Base-by-base conservation (phyloP, 306 rosid species). In the Elaeagnus macrophylla region DNA sequence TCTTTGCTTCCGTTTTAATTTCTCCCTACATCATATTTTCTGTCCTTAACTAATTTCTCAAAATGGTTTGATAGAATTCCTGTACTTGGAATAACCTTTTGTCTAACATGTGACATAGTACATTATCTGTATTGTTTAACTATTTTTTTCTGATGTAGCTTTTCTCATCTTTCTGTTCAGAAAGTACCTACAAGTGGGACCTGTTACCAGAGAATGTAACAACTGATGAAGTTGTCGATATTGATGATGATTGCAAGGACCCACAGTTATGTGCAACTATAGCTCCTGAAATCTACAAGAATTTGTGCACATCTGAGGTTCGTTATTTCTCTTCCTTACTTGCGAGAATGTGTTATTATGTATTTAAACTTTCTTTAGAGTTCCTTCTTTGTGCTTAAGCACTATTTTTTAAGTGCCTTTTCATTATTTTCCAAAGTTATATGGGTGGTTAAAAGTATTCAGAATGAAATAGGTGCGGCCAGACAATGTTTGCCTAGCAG, bases 241-340 rank as follows among this genome's bases (percentile, higher is more conserved):
- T 79, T 25, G 79, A 79, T 68, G 42, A 44, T 68, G 64, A 74
- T 69, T 39, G 65, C 59, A 53, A 37, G 48, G 82, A 74, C 52
- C 75, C 83, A 40, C 75, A 71, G 61, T 76, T 59, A 25, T 79
- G 79, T 60, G 80, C 79, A 52, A 48, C 77, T 51, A 42, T 68
- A 60, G 76, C 72, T 76, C 44, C 43, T 46, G 85, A 79, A 53
- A 68, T 82, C 64, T 79, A 59, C 70, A 54, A 73, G 57, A 35
- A 74, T 69, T 69, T 83, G 79, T 77, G 68, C 53, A 75, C 12
- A 56, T 65, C 73, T n/a, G 86, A 83, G 85, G 90, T 83, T 59
- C 17, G 15, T 53, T 35, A 39, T 51, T 51, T 40, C 10, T 48
- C n/a, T 53, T 37, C 50, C 12, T 51, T n/a, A 36, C 15, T 5